phyloP scores from a whole-genome alignment of 2,329 filamentous ascomycete species.

The Colletotrichum sp. region DNA sequence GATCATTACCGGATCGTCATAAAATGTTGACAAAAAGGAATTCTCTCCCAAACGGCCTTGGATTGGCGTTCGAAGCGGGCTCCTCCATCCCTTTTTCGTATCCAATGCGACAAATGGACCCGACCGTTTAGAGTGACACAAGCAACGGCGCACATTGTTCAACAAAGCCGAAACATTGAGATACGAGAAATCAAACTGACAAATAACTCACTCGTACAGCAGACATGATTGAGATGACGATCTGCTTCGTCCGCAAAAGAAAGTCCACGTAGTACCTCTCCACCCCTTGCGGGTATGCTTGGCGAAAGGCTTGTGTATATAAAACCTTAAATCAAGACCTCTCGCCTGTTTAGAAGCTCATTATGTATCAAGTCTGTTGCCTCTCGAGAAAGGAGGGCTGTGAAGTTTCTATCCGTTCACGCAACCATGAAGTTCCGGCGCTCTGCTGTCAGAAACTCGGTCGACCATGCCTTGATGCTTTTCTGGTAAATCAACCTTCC shows the following conservation, averaged over 20 bases:
- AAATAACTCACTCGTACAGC: not conserved
- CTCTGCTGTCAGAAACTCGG: not conserved
- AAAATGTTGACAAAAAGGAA: no score
- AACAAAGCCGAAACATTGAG: accelerated
- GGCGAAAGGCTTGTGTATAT: accelerated
- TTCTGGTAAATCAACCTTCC: not conserved
- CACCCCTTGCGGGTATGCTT: not conserved
- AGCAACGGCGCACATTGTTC: not conserved
- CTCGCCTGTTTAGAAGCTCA: accelerated
- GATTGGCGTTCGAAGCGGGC: not conserved
- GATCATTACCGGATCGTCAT: not conserved
- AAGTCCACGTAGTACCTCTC: not conserved
- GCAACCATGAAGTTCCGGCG: not conserved
- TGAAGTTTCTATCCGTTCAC: not conserved
- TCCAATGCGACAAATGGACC: not conserved
- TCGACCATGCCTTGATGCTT: not conserved
- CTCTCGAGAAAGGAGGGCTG: accelerated
- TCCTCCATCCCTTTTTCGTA: not conserved
- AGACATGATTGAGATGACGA: not conserved
- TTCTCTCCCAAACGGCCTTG: not conserved
- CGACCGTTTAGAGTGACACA: accelerated
- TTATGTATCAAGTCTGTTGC: not conserved
- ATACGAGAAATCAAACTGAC: not conserved
- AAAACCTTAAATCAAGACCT: accelerated
- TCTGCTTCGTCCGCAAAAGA: not conserved